Base-by-base conservation (phyloP, 78 protist genomes). In the Dictyostelium brefeldianum region DNA sequence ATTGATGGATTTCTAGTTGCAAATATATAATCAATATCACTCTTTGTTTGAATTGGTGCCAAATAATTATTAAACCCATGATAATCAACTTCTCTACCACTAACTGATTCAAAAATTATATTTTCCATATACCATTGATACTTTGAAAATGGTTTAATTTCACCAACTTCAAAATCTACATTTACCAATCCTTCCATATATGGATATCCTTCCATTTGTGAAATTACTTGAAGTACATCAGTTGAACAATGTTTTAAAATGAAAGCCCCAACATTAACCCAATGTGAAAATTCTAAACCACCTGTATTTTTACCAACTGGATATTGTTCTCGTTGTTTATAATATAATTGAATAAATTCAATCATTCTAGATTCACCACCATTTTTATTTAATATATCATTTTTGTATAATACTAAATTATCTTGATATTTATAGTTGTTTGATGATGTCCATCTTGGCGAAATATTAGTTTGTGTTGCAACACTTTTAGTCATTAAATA, bases 51-150 rank as follows among this genome's bases (percentile, higher is more conserved):
- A 25, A 62, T 62, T 1, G 36, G 5, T 62, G 70, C 9, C 0
- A 22, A 7, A 22, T 62, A 62, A 25, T n/a, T 14, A 25, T 62
- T 62, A 5, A 25, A 62, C 0, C 41, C 70, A 62, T 9, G 0
- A 17, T 10, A 62, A 6, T 62, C 70, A 11, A 62, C 27, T 22
- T 25, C 8, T 25, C 27, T 22, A 4, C 12, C 6, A 2, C 0
- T 1, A n/a, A 18, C 4, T 25, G 5, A 11, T 4, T 10, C 9
- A 11, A 62, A 62, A 7, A 62, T 4, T 0, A 62, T 22, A 62
- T 62, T 62, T 62, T 62, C 70, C n/a, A 25, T 25, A 62, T 62
- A 62, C 70, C 70, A 62, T 25, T 62, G 70, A 62, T 22, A 62
- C 11, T 62, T 62, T 25, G 22, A 25, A 29, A 62, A 25, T 62